These are phyloP conservation scores for Beta vulgaris DNA, from an alignment of 148 eudicot species.

Conservation along the genomic window DNA sequence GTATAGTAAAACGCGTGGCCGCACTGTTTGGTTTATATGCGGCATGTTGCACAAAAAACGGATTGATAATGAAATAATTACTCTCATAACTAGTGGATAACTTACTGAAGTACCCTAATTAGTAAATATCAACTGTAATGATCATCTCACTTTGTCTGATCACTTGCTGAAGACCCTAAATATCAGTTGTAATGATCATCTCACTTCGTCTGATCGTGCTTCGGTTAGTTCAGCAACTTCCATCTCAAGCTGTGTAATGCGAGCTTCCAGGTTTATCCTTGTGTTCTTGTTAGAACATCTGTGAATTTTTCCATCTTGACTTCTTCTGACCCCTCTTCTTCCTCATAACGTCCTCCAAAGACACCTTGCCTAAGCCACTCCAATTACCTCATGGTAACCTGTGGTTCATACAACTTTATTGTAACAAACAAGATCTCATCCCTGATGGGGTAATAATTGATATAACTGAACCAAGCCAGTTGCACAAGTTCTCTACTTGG, in stretches of 20 bases:
- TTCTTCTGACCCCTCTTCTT: slow-evolving; percentile 14
- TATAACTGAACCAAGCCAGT: slow-evolving; percentile 31
- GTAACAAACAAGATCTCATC: slow-evolving; percentile 28
- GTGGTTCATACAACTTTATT: slow-evolving; percentile 13
- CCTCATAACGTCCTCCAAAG: slow-evolving; percentile 2
- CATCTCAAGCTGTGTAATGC: slow-evolving; percentile 15
- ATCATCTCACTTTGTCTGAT: too few species aligned
- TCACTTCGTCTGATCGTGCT: neutral
- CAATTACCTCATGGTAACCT: slow-evolving; percentile 32
- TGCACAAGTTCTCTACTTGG: slow-evolving; percentile 19
- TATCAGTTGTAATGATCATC: neutral
- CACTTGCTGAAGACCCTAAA: too few species aligned
- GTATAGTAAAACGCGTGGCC: too few species aligned
- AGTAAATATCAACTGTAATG: too few species aligned
- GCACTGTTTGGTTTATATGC: too few species aligned
- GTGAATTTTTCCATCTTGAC: neutral
- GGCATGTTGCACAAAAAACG: too few species aligned
- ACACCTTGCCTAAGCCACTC: slow-evolving; percentile 30
- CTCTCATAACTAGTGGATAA: too few species aligned
- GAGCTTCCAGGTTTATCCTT: neutral
- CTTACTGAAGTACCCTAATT: too few species aligned
- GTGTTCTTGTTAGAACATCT: neutral
- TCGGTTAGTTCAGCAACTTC: slow-evolving; percentile 4
- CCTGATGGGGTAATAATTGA: slow-evolving; percentile 1
- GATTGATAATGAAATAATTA: too few species aligned